Conservation (phyloP, 495 filamentous ascomycete genomes). For the Daldinia caldariorum region DNA sequence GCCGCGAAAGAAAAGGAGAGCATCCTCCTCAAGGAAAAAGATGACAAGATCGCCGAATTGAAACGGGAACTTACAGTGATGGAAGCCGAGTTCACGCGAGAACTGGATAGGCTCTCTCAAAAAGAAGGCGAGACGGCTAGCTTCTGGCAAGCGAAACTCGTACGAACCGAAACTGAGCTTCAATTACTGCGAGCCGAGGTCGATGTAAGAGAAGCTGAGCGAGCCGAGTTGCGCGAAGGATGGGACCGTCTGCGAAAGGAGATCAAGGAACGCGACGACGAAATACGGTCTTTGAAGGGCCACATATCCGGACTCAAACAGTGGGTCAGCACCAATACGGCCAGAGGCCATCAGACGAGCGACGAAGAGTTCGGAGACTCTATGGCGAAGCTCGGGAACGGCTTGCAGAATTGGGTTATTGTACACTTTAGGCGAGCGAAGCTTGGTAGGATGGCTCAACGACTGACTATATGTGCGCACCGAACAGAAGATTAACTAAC, state of each 20-base stretch:
- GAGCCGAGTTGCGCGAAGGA: conserved; percentile 54
- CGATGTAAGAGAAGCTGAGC: conserved; percentile 50
- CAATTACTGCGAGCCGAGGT: conserved; percentile 55
- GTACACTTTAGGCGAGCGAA: conserved; percentile 62
- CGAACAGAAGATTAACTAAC: conserved; percentile 28
- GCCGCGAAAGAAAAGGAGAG: conserved; percentile 46
- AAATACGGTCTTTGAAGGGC: conserved; percentile 53
- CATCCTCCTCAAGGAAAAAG: conserved; percentile 49
- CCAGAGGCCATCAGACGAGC: conserved; percentile 58
- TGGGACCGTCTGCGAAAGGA: conserved; percentile 52
- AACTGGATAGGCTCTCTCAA: conserved; percentile 56
- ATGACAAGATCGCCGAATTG: conserved; percentile 56
- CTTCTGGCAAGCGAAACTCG: conserved; percentile 60
- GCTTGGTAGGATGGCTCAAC: conserved; percentile 53
- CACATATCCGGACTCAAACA: conserved; percentile 65
- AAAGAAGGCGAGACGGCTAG: conserved; percentile 56
- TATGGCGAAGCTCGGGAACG: conserved; percentile 61
- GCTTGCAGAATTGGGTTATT: conserved; percentile 68
- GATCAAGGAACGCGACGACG: conserved; percentile 53
- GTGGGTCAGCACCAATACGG: conserved; percentile 62
- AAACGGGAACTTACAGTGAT: conserved; percentile 56
- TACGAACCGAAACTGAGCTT: conserved; percentile 56
- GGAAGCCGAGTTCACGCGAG: conserved; percentile 57
- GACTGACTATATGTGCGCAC: conserved; percentile 1
- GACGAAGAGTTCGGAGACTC: conserved; percentile 64